Base-by-base conservation (phyloP, 805 yeast species). In the Clavispora fructus region DNA sequence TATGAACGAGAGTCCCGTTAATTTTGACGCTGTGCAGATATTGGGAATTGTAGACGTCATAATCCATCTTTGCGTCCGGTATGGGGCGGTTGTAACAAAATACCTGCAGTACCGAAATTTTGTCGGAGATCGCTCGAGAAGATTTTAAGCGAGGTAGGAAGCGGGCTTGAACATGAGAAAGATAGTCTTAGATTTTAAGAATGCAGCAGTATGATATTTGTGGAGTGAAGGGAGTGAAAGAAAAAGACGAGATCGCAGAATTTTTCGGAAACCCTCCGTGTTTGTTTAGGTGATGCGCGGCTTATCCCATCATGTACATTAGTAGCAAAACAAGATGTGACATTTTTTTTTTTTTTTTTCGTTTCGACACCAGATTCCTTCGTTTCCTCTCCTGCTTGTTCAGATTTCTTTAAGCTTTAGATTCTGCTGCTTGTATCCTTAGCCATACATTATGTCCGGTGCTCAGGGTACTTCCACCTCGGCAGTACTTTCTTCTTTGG, bases 401-500 rank as follows among this genome's bases (percentile, higher is more conserved):
- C 13, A 16, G 31, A 27, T 8, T 39, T n/a, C 6, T 39, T 29
- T 30, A 11, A 13, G 39, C 23, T 19, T 19, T 19, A 19, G 5
- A 19, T 7, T 11, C 4, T 27, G 7, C 12, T 27, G 29, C 6
- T 27, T 27, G 29, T 6, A 11, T 27, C 7, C 29, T 11, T 9
- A 27, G 29, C 29, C 29, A 10, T 33, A 23, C 25, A 35, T 6
- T 3, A 40, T 40, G 46, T 26, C 41, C 6, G 30, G n/a, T 13
- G 23, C 46, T 1, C 51, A 49, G 38, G 52, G 52, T 23, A 52
- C 55, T 11, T 52, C 58, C 11, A 83, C 94, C 1, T 80, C 82
- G 54, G 78, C 87, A 52, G 89, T 92, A 40, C 64, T 88, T 39
- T 78, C 96, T 2, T 67, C 97, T 4, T 65, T 90, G 43, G 72